phyloP scores from a whole-genome alignment of 1,284 basidiomycete species.

The Cryptococcus sp. region DNA sequence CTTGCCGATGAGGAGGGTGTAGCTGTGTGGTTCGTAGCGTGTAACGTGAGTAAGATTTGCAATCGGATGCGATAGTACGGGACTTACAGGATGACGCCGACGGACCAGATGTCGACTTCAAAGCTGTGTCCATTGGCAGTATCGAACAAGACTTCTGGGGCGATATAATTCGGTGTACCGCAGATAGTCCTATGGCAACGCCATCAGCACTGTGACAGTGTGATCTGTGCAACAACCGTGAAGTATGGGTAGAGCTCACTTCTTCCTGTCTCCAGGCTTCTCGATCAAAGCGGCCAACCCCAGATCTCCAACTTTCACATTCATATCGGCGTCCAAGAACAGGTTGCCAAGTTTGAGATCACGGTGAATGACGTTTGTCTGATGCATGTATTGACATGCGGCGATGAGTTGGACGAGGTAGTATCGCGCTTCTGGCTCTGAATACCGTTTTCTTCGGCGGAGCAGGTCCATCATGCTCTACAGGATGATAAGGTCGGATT shows the following conservation, averaged over 20 bases:
- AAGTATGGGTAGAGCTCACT: constrained; percentile 55
- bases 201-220: no score
- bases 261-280: constrained; percentile 93
- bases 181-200: constrained; percentile 71
- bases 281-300: constrained; percentile 96
- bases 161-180: constrained; percentile 98
- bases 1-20: constrained; percentile 88
- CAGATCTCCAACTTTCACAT: constrained; percentile 96
- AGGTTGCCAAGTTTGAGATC: constrained; percentile 96
- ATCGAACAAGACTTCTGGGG: constrained; percentile 95
- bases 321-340: constrained; percentile 89
- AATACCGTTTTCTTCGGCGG: constrained; percentile 80
- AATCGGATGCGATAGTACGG: neutral
- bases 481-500: constrained; percentile 50
- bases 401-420: constrained; percentile 93
- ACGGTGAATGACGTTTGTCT: constrained; percentile 89
- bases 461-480: constrained; percentile 81
- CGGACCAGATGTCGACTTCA: constrained; percentile 97
- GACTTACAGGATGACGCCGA: constrained; percentile 81
- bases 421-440: constrained; percentile 89
- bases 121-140: constrained; percentile 95
- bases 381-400: constrained; percentile 96
- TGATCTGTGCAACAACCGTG: no score
- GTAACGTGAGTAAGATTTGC: neutral
- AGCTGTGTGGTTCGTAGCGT: constrained; percentile 51